Conservation (phyloP, 2,329 filamentous ascomycete species). For the Pseudogymnoascus pannorum region DNA sequence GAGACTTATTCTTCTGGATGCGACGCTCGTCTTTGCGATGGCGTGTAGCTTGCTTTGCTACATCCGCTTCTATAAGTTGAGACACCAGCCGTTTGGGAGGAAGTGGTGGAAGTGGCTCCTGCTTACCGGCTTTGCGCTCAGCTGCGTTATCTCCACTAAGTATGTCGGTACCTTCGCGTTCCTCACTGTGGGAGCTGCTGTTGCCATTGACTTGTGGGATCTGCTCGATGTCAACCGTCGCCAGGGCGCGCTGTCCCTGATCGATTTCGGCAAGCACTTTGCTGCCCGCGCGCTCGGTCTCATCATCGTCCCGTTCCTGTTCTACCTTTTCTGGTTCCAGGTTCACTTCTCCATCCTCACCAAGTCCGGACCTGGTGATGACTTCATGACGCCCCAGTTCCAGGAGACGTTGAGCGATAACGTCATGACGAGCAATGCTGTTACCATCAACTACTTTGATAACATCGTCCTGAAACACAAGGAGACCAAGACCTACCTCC, state of each 20-base stretch:
- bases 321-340: conserved; percentile 99
- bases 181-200: conserved; percentile 90
- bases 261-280: conserved; percentile 84
- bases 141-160: conserved; percentile 97
- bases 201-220: conserved; percentile 91
- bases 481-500: conserved; percentile 92
- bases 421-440: conserved; percentile 76
- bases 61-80: conserved; percentile 94
- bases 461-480: conserved; percentile 85
- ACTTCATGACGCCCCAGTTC: conserved; percentile 98
- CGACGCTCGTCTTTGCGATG: conserved; percentile 92
- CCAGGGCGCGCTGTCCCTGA: conserved; percentile 70
- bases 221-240: conserved; percentile 82
- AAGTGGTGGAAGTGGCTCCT: conserved; percentile 99
- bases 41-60: conserved; percentile 89
- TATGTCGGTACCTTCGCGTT: conserved; percentile 97
- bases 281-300: conserved; percentile 77
- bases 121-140: conserved; percentile 86
- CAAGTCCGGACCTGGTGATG: conserved; percentile 86
- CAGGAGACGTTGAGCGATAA: conserved; percentile 97
- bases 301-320: conserved; percentile 86
- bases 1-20: conserved; percentile 86
- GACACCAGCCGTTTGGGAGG: conserved; percentile 78
- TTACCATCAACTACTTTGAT: conserved; percentile 87
- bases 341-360: conserved; percentile 90